phyloP scores from a whole-genome alignment of 306 rosid species.

The Erythrophleum fordii region DNA sequence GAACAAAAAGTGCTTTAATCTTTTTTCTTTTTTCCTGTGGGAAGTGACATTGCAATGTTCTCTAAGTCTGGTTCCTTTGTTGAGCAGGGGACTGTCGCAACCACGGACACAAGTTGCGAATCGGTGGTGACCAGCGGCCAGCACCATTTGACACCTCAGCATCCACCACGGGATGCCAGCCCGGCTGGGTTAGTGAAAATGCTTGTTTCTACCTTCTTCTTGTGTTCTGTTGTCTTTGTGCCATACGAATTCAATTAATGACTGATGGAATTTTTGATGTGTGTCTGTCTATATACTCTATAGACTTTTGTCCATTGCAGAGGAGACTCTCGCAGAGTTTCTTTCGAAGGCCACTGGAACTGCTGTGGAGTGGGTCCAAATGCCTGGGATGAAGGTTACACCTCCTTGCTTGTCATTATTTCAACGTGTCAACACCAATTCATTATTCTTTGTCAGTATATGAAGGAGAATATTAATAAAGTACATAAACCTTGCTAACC shows the following conservation, averaged over 20 bases:
- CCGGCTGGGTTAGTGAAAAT: conserved; percentile 89
- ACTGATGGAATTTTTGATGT: conserved; percentile 40
- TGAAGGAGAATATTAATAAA: conserved; percentile 25
- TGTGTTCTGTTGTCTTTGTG: conserved; percentile 22
- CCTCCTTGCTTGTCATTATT: conserved; percentile 18
- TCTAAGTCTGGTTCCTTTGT: not conserved
- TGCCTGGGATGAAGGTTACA: conserved; percentile 99
- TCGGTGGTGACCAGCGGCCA: conserved; percentile 97
- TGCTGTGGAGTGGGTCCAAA: conserved; percentile 99
- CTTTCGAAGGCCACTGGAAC: conserved; percentile 99
- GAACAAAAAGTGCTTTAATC: not conserved
- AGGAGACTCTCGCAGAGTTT: conserved; percentile 99
- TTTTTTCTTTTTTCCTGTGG: not conserved
- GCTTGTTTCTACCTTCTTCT: conserved; percentile 1
- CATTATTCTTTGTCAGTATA: conserved; percentile 29
- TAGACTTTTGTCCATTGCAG: conserved; percentile 99
- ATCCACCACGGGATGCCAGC: conserved; percentile 99
- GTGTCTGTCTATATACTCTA: conserved; percentile 41
- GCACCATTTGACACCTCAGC: conserved; percentile 90
- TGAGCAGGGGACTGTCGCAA: conserved; percentile 71
- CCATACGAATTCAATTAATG: conserved; percentile 16
- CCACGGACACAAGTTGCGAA: conserved; percentile 95
- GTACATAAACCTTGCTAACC: conserved; percentile 43
- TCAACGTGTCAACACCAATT: conserved; percentile 11
- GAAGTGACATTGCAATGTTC: not conserved